phyloP scores from a whole-genome alignment of 768 basidiomycete genomes.

The Phaeotremella fagi region DNA sequence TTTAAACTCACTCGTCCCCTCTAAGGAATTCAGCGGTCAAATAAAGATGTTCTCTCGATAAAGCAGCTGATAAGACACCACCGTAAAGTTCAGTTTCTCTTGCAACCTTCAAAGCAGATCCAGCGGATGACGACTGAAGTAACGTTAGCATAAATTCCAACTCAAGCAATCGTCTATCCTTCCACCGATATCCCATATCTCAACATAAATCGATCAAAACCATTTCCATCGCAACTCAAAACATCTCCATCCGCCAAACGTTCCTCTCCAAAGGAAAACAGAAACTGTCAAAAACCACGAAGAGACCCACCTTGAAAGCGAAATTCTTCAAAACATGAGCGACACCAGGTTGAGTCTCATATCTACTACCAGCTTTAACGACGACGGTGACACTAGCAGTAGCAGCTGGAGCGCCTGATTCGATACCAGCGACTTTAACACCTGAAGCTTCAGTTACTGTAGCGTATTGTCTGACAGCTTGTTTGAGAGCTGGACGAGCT shows the following conservation, averaged over 20 bases:
- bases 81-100: constrained; percentile 92
- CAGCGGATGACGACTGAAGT: constrained; percentile 82
- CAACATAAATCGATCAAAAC: not conserved
- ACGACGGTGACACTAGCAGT: constrained; percentile 82
- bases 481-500: constrained; percentile 11
- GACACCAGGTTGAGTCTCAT: constrained; percentile 79
- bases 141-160: too few species aligned
- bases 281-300: not conserved
- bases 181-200: not conserved
- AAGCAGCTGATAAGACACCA: constrained; percentile 76
- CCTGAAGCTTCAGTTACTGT: constrained; percentile 64
- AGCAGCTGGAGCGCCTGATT: constrained; percentile 64
- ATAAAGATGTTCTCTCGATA: constrained; percentile 84
- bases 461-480: constrained; percentile 57
- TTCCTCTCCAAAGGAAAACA: not conserved
- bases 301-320: constrained; percentile 88
- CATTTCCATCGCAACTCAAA: not conserved
- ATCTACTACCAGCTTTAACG: constrained; percentile 87
- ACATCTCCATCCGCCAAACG: not conserved
- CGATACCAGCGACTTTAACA: constrained; percentile 78
- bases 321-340: constrained; percentile 96
- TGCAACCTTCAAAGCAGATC: constrained; percentile 82
- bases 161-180: constrained; percentile 8
- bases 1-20: constrained; percentile 83
- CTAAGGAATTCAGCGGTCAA: constrained; percentile 91